Evolutionary conservation across 768 basidiomycete genomes (phyloP), one percentile per base, ranked within the genome.

Genomic region (Lentinula lateritia): DNA sequence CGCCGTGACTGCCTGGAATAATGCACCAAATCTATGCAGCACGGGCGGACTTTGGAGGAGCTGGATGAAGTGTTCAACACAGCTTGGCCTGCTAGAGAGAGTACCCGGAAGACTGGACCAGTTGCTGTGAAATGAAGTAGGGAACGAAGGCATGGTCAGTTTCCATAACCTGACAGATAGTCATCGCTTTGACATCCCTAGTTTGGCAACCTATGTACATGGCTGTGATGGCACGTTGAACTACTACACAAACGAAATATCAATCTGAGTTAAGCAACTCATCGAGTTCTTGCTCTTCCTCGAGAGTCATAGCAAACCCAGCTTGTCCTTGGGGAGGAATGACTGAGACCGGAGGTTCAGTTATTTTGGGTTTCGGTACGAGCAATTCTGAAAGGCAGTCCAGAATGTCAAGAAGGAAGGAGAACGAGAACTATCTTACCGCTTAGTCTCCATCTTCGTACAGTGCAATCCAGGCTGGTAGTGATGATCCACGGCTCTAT

Each of bases 211-310:
- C 13, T 36, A 52, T 18, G 28, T 52, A 32, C 15, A 9, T 13
- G 8, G 23, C 0, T 45, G 10, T 45, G 43, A 15, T 41, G 3
- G n/a, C n/a, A 53, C 52, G 28, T 28, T 28, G n/a, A n/a, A n/a
- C n/a, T n/a, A n/a, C 38, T 55, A 34, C 4, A 13, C 15, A 2
- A 15, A 18, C 6, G 15, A 36, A 38, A 18, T 41, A 32, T 38
- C 42, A 59, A 34, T 59, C 58, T 20, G 58, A 59, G 42, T 71
- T 78, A 82, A 90, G 82, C 41, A 97, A 72, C 68, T 94, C 93
- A 41, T 87, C 94, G 20, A 98, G 77, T 71, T 97, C 94, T 20
- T 84, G 80, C 67, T 95, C 93, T 73, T 97, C 95, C 57, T 96
- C 95, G 67, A 89, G 92, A 9, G 94, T 90, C 72, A 95, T 69